These are phyloP conservation scores for Medicago truncatula DNA, from an alignment of 306 rosid species.

Conservation along the genomic window MtrunA17r5.0-ANR NC_053049.1:46661501-46662000, in stretches of 20 bases:
- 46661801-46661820: not conserved
- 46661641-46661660: conserved; percentile 52
- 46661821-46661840: conserved; percentile 6
- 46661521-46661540: not conserved
- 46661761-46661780: not conserved
- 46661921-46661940: conserved; percentile 63
- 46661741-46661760: not conserved
- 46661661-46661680: conserved; percentile 60
- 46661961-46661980: conserved; percentile 73
- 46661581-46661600: conserved; percentile 59
- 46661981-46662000: conserved; percentile 69
- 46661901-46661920: conserved; percentile 75
- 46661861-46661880: conserved; percentile 22
- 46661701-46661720: conserved; percentile 69
- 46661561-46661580: not conserved
- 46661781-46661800: not conserved
- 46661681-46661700: conserved; percentile 81
- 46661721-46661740: not conserved
- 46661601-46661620: conserved; percentile 72
- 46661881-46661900: conserved; percentile 14
- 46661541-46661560: not conserved
- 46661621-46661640: conserved; percentile 69
- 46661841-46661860: conserved; percentile 9
- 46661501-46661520: not conserved
- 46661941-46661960: conserved; percentile 75